phyloP scores from a whole-genome alignment of 352 stramenopile species.

The Pythium insidiosum region DNA sequence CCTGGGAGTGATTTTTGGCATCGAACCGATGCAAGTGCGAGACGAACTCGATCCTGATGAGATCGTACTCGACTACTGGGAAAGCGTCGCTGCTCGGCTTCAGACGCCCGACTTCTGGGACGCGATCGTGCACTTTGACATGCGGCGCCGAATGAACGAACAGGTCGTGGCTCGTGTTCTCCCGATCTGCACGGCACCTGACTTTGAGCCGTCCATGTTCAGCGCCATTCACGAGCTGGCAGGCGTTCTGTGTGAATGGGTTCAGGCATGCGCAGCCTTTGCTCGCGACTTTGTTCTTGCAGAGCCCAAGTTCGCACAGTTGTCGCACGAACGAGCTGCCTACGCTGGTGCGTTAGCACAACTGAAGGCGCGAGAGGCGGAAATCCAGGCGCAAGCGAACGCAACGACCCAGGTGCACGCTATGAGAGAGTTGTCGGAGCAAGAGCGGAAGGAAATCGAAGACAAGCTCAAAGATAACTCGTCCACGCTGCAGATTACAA shows the following conservation, averaged over 20 bases:
- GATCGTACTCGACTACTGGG: slow-evolving; percentile 70
- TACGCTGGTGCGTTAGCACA: slow-evolving; percentile 27
- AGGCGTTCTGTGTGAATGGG: slow-evolving; percentile 54
- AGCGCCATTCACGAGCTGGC: slow-evolving; percentile 38
- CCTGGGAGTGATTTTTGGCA: slow-evolving; percentile 50
- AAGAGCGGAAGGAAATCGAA: slow-evolving; percentile 40
- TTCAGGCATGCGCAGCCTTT: slow-evolving; percentile 38
- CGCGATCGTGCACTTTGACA: slow-evolving; percentile 31
- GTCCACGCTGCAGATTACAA: slow-evolving; percentile 43
- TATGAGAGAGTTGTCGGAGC: slow-evolving; percentile 33
- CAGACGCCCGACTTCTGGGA: slow-evolving; percentile 38
- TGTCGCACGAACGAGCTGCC: slow-evolving; percentile 35
- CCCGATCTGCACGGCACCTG: slow-evolving; percentile 45
- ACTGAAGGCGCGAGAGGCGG: slow-evolving; percentile 19
- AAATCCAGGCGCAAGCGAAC: slow-evolving; percentile 29
- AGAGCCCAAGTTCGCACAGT: slow-evolving; percentile 39
- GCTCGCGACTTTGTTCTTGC: slow-evolving; percentile 44
- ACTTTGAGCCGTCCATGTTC: slow-evolving; percentile 54
- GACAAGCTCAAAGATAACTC: slow-evolving; percentile 38
- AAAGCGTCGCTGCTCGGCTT: slow-evolving; percentile 25
- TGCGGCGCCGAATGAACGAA: slow-evolving; percentile 26
- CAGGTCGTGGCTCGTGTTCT: slow-evolving; percentile 45
- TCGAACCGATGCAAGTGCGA: slow-evolving; percentile 42
- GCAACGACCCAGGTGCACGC: slow-evolving; percentile 25
- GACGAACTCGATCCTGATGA: slow-evolving; percentile 70